Percentiles rank a stretch among this genome's conserved stretches.
phyloP scores from a whole-genome alignment of 2,329 filamentous ascomycete species.

The Aspergillus sp. region DNA sequence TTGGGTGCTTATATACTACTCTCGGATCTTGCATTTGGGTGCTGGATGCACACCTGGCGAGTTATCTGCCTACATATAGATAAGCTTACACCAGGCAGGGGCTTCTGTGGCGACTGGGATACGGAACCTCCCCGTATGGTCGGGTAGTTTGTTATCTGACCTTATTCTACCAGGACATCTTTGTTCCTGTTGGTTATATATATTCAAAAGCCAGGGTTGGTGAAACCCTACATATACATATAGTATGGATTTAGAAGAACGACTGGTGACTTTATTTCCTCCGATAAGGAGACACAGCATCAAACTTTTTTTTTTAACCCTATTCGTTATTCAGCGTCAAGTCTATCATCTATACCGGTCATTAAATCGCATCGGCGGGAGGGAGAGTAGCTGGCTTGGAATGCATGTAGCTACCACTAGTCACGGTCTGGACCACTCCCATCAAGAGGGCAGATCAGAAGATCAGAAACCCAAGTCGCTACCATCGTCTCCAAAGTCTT shows the following conservation, averaged over 20 bases:
- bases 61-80: background rate
- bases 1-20: background rate
- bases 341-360: conserved; percentile 8
- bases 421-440: too few species aligned
- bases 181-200: background rate
- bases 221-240: background rate
- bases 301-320: background rate
- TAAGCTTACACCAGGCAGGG: background rate
- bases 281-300: background rate
- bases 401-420: background rate
- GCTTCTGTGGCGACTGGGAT: background rate
- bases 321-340: conserved; percentile 1
- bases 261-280: background rate
- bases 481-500: conserved; percentile 26
- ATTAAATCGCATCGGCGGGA: background rate
- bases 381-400: background rate
- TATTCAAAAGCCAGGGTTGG: background rate
- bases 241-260: background rate
- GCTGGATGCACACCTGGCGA: too few species aligned
- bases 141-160: background rate
- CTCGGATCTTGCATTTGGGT: background rate
- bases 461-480: conserved; percentile 8
- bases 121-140: background rate
- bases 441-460: background rate
- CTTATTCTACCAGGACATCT: background rate